A percentile compares a stretch with the other conserved stretches of the same genome.
Evolutionary conservation across 169 alveolate genomes (phyloP).

Genomic region (Amoebophrya sp.): DNA sequence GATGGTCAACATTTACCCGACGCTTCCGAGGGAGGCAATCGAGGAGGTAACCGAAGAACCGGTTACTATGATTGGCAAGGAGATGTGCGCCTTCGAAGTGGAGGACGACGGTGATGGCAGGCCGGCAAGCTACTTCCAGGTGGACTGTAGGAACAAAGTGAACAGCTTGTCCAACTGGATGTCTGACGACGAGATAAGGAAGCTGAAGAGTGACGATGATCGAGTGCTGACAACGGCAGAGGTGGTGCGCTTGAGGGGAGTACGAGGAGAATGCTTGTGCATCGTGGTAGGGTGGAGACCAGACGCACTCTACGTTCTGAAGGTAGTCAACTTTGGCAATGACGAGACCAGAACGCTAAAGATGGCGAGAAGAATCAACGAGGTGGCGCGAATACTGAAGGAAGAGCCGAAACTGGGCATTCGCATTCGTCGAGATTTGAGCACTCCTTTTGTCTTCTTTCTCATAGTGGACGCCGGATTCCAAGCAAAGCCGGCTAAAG

Average conservation of each 20-base stretch:
- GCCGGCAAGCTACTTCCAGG: not conserved
- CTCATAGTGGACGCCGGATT: not conserved
- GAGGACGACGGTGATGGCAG: not conserved
- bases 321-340: not conserved
- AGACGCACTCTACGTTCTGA: not conserved
- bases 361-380: not conserved
- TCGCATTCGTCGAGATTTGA: not conserved
- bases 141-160: not conserved
- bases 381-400: not conserved
- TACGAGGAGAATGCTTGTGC: not conserved
- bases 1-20: not conserved
- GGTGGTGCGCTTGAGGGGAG: not conserved
- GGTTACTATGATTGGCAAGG: not conserved
- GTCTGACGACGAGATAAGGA: not conserved
- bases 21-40: not conserved
- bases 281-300: not conserved
- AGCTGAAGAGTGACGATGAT: not conserved
- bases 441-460: not conserved
- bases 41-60: not conserved
- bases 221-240: not conserved
- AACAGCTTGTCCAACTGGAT: not conserved
- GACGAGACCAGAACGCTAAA: not conserved
- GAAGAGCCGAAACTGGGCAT: not conserved
- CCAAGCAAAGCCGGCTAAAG: not conserved
- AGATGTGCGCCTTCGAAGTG: not conserved